Base-by-base conservation (phyloP, 768 basidiomycete species). In the Collybiopsis confluens region DNA sequence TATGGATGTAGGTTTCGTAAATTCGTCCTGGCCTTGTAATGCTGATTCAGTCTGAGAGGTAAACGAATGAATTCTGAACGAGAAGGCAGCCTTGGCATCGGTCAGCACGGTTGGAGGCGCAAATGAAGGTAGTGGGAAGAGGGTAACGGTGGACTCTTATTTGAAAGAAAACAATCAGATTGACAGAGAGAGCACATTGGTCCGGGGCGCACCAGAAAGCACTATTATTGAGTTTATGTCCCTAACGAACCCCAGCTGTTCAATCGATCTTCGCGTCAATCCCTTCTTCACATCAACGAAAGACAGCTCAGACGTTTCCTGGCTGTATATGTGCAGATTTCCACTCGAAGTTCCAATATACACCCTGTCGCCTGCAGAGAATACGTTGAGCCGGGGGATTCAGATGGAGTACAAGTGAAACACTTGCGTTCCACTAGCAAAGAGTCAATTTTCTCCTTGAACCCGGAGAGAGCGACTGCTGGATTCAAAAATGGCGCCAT, bases 211-310 rank as follows among this genome's bases (percentile, higher is more conserved):
- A 92, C 95, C 95, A 23, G 91, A 89, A 3, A 98, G 78, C 4
- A 90, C 75, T 2, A 92, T 85, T 21, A 99, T 73, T 3, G 90
- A 88, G 61, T 92, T 87, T n/a, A 90, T 79, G 60, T 92, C 90
- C 57, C 85, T 85, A 58, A 98, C 78, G 50, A 85, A 88, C 0
- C 86, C 91, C 2, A 99, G 73, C 64, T 95, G 92, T 52, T 98
- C 96, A 40, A 99, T 88, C 13, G 89, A 75, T 62, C 78, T 82
- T 59, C 81, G 73, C 24, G 82, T 75, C 30, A 92, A 64, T 11
- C 68, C 73, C 61, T 85, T 86, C 80, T 79, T 90, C 27, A 77
- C 76, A 61, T 91, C 88, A 3, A 85, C 70, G 1, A 82, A 67
- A 36, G 74, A 71, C 0, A 76, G 63, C 18, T 65, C 71, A 40